A percentile compares a stretch with the other conserved stretches of the same genome.
phyloP scores from a whole-genome alignment of 176 grass and related monocot genomes.

The Oryza coarctata region DNA sequence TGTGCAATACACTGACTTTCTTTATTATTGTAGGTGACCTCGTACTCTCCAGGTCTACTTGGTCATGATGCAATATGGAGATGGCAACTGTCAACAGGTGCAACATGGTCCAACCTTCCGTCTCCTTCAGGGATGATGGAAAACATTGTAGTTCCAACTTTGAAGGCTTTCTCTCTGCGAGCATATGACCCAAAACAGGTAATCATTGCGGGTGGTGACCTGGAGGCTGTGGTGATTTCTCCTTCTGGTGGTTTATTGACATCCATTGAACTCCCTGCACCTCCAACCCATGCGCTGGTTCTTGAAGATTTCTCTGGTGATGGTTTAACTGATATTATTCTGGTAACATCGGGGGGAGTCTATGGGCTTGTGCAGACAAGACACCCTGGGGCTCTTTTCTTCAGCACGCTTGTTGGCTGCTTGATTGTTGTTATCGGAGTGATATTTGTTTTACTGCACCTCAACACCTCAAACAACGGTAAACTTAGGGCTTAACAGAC shows the following conservation, averaged over 20 bases:
- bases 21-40: constrained; percentile 62
- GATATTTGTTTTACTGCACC: constrained; percentile 82
- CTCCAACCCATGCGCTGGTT: constrained; percentile 65
- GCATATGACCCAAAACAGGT: constrained; percentile 55
- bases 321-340: constrained; percentile 72
- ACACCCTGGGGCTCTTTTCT: constrained; percentile 91
- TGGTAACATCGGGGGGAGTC: constrained; percentile 66
- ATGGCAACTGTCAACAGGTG: constrained; percentile 88
- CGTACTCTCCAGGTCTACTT: constrained; percentile 72
- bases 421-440: constrained; percentile 86
- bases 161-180: constrained; percentile 69
- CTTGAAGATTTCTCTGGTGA: constrained; percentile 87
- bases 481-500: constrained; percentile 56
- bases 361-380: constrained; percentile 85
- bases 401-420: constrained; percentile 87
- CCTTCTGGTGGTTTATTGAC: constrained; percentile 65
- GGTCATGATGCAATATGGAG: constrained; percentile 84
- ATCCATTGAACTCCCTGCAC: constrained; percentile 66
- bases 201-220: constrained; percentile 76
- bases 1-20: background rate
- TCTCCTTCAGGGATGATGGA: constrained; percentile 89
- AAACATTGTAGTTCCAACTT: constrained; percentile 78
- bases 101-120: constrained; percentile 94
- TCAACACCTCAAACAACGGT: constrained; percentile 55
- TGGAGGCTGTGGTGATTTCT: constrained; percentile 84